phyloP scores from a whole-genome alignment of 2,329 filamentous ascomycete genomes.

The Xylaria polymorpha region DNA sequence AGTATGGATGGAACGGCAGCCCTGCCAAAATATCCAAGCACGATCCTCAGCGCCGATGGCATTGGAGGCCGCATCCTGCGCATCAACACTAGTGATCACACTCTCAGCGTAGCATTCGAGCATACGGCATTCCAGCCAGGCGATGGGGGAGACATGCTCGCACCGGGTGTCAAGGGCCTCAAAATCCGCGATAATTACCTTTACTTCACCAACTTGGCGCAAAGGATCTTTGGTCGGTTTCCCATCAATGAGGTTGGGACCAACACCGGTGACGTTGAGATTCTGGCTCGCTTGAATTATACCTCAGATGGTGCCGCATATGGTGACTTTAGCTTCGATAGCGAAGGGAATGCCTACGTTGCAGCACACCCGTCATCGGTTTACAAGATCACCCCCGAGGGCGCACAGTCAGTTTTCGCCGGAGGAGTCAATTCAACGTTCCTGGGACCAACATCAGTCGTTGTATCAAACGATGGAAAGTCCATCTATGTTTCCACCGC shows the following conservation, averaged over 20 bases:
- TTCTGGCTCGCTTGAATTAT: constrained; percentile 30
- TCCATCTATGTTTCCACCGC: constrained; percentile 41
- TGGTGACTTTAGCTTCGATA: constrained; percentile 41
- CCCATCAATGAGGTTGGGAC: constrained; percentile 36
- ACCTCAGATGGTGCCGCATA: constrained; percentile 18
- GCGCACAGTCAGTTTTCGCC: constrained; percentile 35
- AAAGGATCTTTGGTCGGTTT: constrained; percentile 32
- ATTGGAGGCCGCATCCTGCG: constrained; percentile 37
- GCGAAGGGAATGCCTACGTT: constrained; percentile 37
- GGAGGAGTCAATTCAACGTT: constrained; percentile 27
- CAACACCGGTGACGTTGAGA: constrained; percentile 34
- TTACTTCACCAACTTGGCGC: constrained; percentile 44
- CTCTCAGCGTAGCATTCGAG: constrained; percentile 34
- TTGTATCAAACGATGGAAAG: constrained; percentile 34
- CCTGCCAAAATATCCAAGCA: constrained; percentile 36
- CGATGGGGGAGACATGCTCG: background rate
- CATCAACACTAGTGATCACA: constrained; percentile 33
- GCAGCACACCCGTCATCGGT: constrained; percentile 39
- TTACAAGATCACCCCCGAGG: constrained; percentile 38
- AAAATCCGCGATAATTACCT: constrained; percentile 33
- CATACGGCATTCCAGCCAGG: constrained; percentile 31
- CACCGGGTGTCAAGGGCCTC: constrained; percentile 41
- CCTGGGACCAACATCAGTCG: constrained; percentile 38
- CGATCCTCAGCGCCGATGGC: constrained; percentile 38
- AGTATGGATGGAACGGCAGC: constrained; percentile 40